phyloP scores from a whole-genome alignment of 2,329 filamentous ascomycete species.

The Venturiaceae sp. region DNA sequence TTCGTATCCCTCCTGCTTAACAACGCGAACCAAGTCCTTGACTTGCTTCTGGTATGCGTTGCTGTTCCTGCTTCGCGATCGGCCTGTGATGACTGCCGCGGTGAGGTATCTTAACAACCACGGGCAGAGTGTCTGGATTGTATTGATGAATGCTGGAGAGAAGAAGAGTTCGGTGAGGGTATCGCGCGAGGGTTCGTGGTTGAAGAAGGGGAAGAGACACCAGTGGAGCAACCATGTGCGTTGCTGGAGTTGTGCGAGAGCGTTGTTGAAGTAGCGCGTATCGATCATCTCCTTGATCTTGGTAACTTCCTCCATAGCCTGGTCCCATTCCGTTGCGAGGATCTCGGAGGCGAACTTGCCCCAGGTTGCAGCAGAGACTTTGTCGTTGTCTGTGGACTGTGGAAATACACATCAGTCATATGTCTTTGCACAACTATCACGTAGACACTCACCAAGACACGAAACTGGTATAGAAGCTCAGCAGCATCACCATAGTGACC shows the following conservation, averaged over 20 bases:
- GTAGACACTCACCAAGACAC: constrained; percentile 52
- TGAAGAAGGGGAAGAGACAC: constrained; percentile 98
- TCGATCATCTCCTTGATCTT: constrained; percentile 70
- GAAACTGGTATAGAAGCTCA: constrained; percentile 94
- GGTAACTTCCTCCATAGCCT: constrained; percentile 57
- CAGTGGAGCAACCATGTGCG: constrained; percentile 97
- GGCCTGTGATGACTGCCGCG: constrained; percentile 90
- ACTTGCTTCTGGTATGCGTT: constrained; percentile 98
- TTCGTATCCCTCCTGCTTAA: constrained; percentile 95
- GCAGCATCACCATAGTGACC: constrained; percentile 85
- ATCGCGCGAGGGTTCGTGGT: constrained; percentile 86
- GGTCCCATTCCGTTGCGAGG: constrained; percentile 89
- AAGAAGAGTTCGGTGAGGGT: constrained; percentile 93
- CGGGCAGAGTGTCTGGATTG: constrained; percentile 93
- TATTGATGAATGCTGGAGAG: constrained; percentile 96
- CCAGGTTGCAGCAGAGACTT: constrained; percentile 92
- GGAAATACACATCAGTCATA: not conserved
- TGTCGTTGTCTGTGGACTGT: constrained; percentile 89
- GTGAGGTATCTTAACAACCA: constrained; percentile 94
- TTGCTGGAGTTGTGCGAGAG: constrained; percentile 89
- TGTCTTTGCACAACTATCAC: not conserved
- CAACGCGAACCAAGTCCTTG: constrained; percentile 92
- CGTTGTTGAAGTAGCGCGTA: constrained; percentile 90
- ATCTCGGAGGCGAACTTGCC: constrained; percentile 97
- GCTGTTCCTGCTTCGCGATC: constrained; percentile 53